Evolutionary conservation across 495 filamentous ascomycete genomes (phyloP), one percentile per base, ranked within the genome.

Genomic region (Daldinia grandis): DNA sequence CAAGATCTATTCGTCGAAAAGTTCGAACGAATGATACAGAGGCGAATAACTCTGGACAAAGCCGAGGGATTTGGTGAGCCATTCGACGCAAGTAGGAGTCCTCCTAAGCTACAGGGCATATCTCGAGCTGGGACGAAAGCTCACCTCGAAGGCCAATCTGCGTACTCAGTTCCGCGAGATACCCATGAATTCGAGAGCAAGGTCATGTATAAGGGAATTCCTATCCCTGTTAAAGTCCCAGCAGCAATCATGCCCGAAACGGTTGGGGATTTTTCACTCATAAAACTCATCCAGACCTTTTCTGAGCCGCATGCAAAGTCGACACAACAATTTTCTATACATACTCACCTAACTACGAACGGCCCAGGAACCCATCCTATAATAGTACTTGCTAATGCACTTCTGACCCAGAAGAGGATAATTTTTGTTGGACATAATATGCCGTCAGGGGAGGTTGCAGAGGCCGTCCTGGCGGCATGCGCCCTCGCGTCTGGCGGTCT

Each of bases 1-100:
- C 97, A 97, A 74, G 95, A 98, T 76, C 89, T 99, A 73, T 99
- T 99, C 74, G 87, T 97, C 33, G 96, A 98, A 71, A 98, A 98
- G 76, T 99, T 99, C 68, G 93, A 97, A 76, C 88, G 91, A 70
- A 97, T 98, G 91, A 90, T 96, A 37, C 89, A 94, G 67, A 84
- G 80, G 60, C 81, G 87, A 64, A 81, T 89, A 79, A 63, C 84
- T 71, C 76, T 88, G 78, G 81, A 88, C 74, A 74, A 78, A 44
- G 76, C 78, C 5, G 82, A 81, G 19, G 72, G 75, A 9, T 58
- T 81, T 17, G 69, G 80, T 17, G 78, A 78, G 54, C 81, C 83
- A 15, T 77, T 83, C 21, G 80, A 84, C 42, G 78, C 80, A n/a
- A 83, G 81, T 69, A 79, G 76, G 56, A 83, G 79, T 60, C 83